phyloP scores from a whole-genome alignment of 805 yeast genomes.

The Hanseniaspora occidentalis region DNA sequence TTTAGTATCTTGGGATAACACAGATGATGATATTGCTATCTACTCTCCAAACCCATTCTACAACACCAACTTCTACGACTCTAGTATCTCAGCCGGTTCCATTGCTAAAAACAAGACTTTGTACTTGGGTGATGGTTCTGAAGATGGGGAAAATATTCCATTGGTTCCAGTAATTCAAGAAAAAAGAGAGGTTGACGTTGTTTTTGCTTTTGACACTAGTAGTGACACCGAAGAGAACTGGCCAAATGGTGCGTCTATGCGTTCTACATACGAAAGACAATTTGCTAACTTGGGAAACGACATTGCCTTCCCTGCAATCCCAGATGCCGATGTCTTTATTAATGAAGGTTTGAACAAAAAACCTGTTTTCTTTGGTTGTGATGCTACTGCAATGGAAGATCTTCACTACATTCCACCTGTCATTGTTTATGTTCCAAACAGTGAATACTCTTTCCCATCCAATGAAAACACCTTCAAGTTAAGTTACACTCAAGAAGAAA shows the following conservation, averaged over 20 bases:
- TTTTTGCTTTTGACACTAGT: slow-evolving; percentile 56
- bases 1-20: slow-evolving; percentile 33
- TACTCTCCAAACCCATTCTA: slow-evolving; percentile 64
- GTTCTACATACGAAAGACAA: slow-evolving; percentile 46
- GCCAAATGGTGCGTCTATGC: slow-evolving; percentile 60
- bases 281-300: slow-evolving; percentile 38
- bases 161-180: slow-evolving; percentile 48
- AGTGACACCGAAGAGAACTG: slow-evolving; percentile 50
- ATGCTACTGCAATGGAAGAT: slow-evolving; percentile 46
- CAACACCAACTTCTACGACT: slow-evolving; percentile 28
- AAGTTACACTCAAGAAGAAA: slow-evolving; percentile 46
- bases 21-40: slow-evolving; percentile 54
- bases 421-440: slow-evolving; percentile 66
- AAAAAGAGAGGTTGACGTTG: slow-evolving; percentile 45
- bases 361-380: slow-evolving; percentile 81
- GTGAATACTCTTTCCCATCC: slow-evolving; percentile 50
- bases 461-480: slow-evolving; percentile 66
- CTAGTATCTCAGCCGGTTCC: slow-evolving; percentile 19
- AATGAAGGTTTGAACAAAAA: slow-evolving; percentile 47
- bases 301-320: slow-evolving; percentile 71
- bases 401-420: slow-evolving; percentile 53
- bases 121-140: slow-evolving; percentile 62
- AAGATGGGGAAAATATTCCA: slow-evolving; percentile 54
- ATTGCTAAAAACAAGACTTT: slow-evolving; percentile 33
- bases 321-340: slow-evolving; percentile 51